Conservation (phyloP, 1,284 basidiomycete species). For the Irpex sp. region DNA sequence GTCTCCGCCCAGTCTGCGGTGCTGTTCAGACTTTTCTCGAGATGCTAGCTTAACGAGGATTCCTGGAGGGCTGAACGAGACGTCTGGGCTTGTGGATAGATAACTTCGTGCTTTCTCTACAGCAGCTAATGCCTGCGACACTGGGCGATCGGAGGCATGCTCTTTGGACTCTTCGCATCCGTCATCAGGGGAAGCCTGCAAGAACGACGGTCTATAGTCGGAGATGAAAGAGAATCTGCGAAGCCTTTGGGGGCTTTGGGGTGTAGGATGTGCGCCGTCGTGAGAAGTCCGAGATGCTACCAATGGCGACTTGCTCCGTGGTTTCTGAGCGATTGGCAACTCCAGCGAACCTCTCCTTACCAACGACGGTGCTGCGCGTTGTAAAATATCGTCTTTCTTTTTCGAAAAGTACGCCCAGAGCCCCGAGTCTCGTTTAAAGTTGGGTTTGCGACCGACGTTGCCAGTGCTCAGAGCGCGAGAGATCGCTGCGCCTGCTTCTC, state of each 20-base stretch:
- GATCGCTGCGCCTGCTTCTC: constrained; percentile 16
- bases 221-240: constrained; percentile 47
- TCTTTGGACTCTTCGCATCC: background rate
- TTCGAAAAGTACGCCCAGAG: constrained; percentile 42
- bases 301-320: background rate
- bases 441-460: constrained; percentile 22
- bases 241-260: constrained; percentile 22
- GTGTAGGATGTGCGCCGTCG: constrained; percentile 5
- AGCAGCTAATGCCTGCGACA: constrained; percentile 34
- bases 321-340: constrained; percentile 19
- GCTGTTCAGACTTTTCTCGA: constrained; percentile 37
- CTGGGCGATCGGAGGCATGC: constrained; percentile 22
- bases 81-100: constrained; percentile 51
- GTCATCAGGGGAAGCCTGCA: constrained; percentile 6
- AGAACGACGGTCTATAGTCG: constrained; percentile 25
- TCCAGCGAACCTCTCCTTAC: constrained; percentile 37
- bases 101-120: constrained; percentile 37
- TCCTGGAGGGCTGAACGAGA: constrained; percentile 41
- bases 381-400: constrained; percentile 34
- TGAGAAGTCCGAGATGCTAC: background rate
- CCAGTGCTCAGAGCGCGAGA: constrained; percentile 18
- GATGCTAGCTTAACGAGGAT: constrained; percentile 47
- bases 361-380: constrained; percentile 27
- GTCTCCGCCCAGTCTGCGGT: constrained; percentile 43
- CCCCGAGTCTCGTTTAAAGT: constrained; percentile 23